phyloP scores from a whole-genome alignment of 2,329 filamentous ascomycete species.

The Pyrenophora teres region DNA sequence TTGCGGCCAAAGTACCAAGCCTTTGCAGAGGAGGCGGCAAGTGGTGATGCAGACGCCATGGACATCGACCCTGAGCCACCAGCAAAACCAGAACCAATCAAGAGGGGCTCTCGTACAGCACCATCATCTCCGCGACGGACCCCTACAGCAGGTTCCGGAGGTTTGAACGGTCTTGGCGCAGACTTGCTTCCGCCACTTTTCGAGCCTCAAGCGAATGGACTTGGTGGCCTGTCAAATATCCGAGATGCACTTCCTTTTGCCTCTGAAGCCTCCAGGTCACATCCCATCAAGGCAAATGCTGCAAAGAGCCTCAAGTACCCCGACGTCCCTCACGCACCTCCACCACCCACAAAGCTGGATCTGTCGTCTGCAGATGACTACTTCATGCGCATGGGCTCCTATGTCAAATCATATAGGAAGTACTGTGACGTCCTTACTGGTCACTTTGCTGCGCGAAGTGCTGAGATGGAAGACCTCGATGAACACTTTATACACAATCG shows the following conservation, averaged over 20 bases:
- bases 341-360: constrained; percentile 50
- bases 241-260: constrained; percentile 62
- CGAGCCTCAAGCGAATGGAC: constrained; percentile 48
- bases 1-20: constrained; percentile 39
- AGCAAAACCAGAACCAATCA: constrained; percentile 17
- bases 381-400: constrained; percentile 58
- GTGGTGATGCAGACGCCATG: constrained; percentile 50
- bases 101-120: constrained; percentile 5
- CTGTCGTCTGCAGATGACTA: constrained; percentile 58
- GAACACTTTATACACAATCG: constrained; percentile 57
- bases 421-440: constrained; percentile 61
- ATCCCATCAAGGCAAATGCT: constrained; percentile 48
- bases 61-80: constrained; percentile 52
- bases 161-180: constrained; percentile 53
- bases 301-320: constrained; percentile 55
- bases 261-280: constrained; percentile 56
- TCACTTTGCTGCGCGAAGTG: constrained; percentile 60
- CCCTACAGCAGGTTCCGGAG: constrained; percentile 14
- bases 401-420: constrained; percentile 60
- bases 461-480: constrained; percentile 51
- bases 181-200: constrained; percentile 58
- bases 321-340: constrained; percentile 57
- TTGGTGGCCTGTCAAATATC: constrained; percentile 61
- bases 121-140: constrained; percentile 11
- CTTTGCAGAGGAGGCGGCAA: constrained; percentile 34